These are phyloP conservation scores for Ramaria sp. DNA, from an alignment of 768 basidiomycete genomes.

Conservation along the genomic window DNA sequence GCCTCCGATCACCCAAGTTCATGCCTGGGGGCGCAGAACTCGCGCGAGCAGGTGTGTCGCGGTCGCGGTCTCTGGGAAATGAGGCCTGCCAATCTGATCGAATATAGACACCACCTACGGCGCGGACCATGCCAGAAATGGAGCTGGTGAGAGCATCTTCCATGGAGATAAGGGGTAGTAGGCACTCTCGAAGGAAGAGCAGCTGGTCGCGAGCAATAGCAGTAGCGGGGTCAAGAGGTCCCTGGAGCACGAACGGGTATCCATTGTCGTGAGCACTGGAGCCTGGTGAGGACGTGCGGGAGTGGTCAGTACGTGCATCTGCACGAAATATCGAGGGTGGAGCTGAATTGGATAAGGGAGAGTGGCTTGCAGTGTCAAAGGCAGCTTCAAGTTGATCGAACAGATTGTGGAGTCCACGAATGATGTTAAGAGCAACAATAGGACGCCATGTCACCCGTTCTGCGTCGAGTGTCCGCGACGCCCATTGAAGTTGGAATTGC, in stretches of 20 bases:
- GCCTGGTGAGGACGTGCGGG: slow-evolving; percentile 6
- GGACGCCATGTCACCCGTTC: slow-evolving; percentile 70
- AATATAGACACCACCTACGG: slow-evolving; percentile 56
- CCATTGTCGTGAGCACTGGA: slow-evolving; percentile 7
- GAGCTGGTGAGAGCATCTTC: slow-evolving; percentile 61
- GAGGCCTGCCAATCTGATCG: slow-evolving; percentile 61
- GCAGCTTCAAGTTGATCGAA: slow-evolving; percentile 61
- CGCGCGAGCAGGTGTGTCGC: slow-evolving; percentile 18
- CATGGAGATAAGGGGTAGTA: slow-evolving; percentile 54
- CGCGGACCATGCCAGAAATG: slow-evolving; percentile 51
- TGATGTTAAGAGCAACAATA: slow-evolving; percentile 75
- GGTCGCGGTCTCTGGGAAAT: slow-evolving; percentile 30
- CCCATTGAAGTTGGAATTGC: slow-evolving; percentile 75
- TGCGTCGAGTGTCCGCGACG: slow-evolving; percentile 54
- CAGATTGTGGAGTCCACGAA: slow-evolving; percentile 67
- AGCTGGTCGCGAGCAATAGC: slow-evolving; percentile 29
- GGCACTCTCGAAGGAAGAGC: slow-evolving; percentile 37
- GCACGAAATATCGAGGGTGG: slow-evolving; percentile 13
- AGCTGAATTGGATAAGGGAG: slow-evolving; percentile 16
- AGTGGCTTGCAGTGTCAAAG: slow-evolving; percentile 17
- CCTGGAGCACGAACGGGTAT: background rate
- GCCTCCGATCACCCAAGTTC: background rate
- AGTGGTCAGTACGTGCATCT: slow-evolving; percentile 4
- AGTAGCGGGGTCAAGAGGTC: background rate
- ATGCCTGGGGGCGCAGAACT: background rate